Base-by-base conservation (phyloP, 2,329 filamentous ascomycete genomes). In the Talaromyces piceae region DNA sequence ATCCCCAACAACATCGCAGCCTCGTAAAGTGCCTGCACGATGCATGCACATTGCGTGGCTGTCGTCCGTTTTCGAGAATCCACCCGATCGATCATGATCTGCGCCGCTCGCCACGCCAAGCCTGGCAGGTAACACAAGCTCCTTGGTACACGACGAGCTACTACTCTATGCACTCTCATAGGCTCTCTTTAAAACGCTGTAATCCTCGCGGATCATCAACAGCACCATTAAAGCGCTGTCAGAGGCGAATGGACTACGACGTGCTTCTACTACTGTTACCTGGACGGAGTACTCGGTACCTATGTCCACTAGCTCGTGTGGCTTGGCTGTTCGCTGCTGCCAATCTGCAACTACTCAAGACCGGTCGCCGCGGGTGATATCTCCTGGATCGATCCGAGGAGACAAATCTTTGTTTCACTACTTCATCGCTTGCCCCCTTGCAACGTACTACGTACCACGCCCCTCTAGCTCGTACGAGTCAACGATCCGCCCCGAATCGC, bases 361-460 rank as follows among this genome's bases (percentile, higher is more conserved):
- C 27, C 18, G n/a, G n/a, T 20, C 18, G 31, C 27, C 12, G 12
- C 41, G 33, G 30, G 5, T 25, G 18, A 22, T 16, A 9, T 45
- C 23, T 28, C 20, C 28, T 30, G 39, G n/a, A 33, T 43, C 44
- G 39, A 41, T 39, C 16, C 11, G 33, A 41, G 28, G 7, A 13
- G 28, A 7, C 13, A 7, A 7, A 13, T 13, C 28, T 7, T 30
- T 16, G 20, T 23, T 25, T 43, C 18, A 41, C 23, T 41, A 41
- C 23, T 41, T 18, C 20, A 12, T 20, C 23, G n/a, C n/a, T 25
- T 6, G 39, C 20, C 49, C 49, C 49, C 49, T 51, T 47, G 49
- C 49, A 47, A 51, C 30, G 16, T 33, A 46, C 28, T 33, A 46
- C 25, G 12, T 28, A 16, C 25, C 3, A 22, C 43, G 12, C 31